These are phyloP conservation scores for Durotheca rogersii DNA, from an alignment of 495 filamentous ascomycete species.

Conservation along the genomic window DNA sequence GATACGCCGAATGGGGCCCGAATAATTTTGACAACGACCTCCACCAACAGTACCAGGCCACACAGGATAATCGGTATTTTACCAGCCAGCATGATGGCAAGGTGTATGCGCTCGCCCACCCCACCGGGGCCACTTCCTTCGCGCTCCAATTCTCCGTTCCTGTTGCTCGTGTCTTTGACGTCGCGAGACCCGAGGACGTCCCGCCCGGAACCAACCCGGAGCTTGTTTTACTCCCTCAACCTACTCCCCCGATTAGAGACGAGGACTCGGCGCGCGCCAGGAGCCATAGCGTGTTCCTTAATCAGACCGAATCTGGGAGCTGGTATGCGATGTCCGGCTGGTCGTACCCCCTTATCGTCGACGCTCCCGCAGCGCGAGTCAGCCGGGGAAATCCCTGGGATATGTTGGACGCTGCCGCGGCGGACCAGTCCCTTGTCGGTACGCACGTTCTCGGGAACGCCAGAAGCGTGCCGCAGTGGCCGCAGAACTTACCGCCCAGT, in stretches of 20 bases:
- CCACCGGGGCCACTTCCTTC: constrained; percentile 36
- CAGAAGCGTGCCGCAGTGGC: constrained; percentile 23
- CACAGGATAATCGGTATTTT: constrained; percentile 86
- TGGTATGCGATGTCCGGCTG: constrained; percentile 94
- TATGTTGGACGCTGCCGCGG: constrained; percentile 32
- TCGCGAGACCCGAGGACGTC: constrained; percentile 67
- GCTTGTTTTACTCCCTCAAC: constrained; percentile 84
- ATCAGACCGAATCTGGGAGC: constrained; percentile 77
- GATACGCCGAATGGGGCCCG: constrained; percentile 91
- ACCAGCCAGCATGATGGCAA: constrained; percentile 85
- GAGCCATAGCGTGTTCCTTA: constrained; percentile 75
- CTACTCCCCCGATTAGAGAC: constrained; percentile 61
- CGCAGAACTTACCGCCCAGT: constrained; percentile 22
- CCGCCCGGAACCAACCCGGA: constrained; percentile 57
- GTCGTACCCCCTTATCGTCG: constrained; percentile 81
- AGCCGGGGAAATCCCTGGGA: constrained; percentile 56
- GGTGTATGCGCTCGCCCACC: constrained; percentile 60
- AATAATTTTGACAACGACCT: constrained; percentile 91
- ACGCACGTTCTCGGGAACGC: constrained; percentile 45
- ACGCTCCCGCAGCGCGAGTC: constrained; percentile 66
- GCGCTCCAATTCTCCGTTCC: constrained; percentile 73
- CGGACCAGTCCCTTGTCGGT: constrained; percentile 47
- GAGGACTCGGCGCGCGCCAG: constrained; percentile 58
- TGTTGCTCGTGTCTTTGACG: constrained; percentile 87
- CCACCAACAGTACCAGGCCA: constrained; percentile 70